Percentiles rank a stretch among this genome's conserved stretches.
These are phyloP conservation scores for Yamadazyma taylorii DNA, from an alignment of 1,139 yeast species.

Conservation along the genomic window DNA sequence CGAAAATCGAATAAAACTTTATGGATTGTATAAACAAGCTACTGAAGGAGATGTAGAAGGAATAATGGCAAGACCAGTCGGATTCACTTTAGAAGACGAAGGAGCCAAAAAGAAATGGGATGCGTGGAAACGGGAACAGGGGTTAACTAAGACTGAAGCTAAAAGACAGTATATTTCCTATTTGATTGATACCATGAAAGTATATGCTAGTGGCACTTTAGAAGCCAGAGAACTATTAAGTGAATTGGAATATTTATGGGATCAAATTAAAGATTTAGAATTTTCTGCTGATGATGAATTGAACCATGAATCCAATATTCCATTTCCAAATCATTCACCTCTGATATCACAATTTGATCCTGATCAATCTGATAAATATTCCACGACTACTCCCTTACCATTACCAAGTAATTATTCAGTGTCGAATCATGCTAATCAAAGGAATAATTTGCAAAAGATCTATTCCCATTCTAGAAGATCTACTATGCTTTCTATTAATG, in stretches of 20 bases:
- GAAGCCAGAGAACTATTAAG: conserved; percentile 66
- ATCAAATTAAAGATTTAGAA: conserved; percentile 62
- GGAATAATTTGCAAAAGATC: conserved; percentile 41
- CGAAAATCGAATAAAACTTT: conserved; percentile 64
- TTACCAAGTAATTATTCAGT: conserved; percentile 20
- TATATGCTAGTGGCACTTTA: conserved; percentile 65
- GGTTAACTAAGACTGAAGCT: conserved; percentile 70
- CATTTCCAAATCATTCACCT: conserved; percentile 40
- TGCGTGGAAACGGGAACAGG: conserved; percentile 80
- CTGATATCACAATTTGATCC: conserved; percentile 35
- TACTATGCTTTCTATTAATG: conserved; percentile 39
- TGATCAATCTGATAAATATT: conserved; percentile 37
- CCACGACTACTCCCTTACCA: conserved; percentile 37
- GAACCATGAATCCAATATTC: conserved; percentile 25
- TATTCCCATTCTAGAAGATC: conserved; percentile 47
- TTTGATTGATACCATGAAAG: conserved; percentile 70
- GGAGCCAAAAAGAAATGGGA: conserved; percentile 79
- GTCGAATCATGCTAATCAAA: conserved; percentile 25
- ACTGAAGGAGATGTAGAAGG: conserved; percentile 82
- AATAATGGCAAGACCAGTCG: conserved; percentile 64
- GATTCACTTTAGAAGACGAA: conserved; percentile 59
- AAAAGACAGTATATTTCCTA: conserved; percentile 67
- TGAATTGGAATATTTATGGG: conserved; percentile 74
- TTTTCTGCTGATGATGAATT: conserved; percentile 30
- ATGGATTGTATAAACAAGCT: conserved; percentile 85